phyloP scores from a whole-genome alignment of 1,139 yeast species.

The Suhomyces wounanorum region DNA sequence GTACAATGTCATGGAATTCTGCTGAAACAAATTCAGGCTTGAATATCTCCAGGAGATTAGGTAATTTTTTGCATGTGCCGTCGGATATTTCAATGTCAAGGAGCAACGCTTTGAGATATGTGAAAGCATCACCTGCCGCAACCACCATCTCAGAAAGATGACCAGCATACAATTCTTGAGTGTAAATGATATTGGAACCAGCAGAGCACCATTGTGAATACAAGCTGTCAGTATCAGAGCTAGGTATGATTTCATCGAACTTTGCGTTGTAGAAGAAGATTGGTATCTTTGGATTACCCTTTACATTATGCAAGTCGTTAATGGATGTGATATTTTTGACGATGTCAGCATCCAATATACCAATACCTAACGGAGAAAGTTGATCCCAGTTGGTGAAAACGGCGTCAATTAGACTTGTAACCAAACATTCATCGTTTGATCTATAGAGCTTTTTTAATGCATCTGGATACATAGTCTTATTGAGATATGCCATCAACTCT shows the following conservation, averaged over 20 bases:
- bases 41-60: neutral
- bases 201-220: constrained; percentile 20
- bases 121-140: constrained; percentile 22
- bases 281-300: constrained; percentile 31
- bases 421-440: neutral
- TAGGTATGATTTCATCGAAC: constrained; percentile 27
- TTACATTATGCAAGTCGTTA: constrained; percentile 2
- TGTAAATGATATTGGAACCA: constrained; percentile 20
- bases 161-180: constrained; percentile 19
- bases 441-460: neutral
- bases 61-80: constrained; percentile 3
- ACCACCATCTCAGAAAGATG: constrained; percentile 18
- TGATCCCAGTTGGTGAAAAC: neutral
- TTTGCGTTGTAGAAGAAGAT: constrained; percentile 37
- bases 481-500: constrained; percentile 11
- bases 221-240: constrained; percentile 13
- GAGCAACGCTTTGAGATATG: constrained; percentile 16
- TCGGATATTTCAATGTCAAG: neutral
- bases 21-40: neutral
- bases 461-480: constrained; percentile 1
- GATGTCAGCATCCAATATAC: neutral
- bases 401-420: neutral
- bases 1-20: constrained; percentile 1
- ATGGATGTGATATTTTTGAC: constrained; percentile 3
- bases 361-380: neutral